A percentile compares a stretch with the other conserved stretches of the same genome.
These are phyloP conservation scores for Talaromyces amestolkiae DNA, from an alignment of 2,329 filamentous ascomycete species.

Conservation along the genomic window DNA sequence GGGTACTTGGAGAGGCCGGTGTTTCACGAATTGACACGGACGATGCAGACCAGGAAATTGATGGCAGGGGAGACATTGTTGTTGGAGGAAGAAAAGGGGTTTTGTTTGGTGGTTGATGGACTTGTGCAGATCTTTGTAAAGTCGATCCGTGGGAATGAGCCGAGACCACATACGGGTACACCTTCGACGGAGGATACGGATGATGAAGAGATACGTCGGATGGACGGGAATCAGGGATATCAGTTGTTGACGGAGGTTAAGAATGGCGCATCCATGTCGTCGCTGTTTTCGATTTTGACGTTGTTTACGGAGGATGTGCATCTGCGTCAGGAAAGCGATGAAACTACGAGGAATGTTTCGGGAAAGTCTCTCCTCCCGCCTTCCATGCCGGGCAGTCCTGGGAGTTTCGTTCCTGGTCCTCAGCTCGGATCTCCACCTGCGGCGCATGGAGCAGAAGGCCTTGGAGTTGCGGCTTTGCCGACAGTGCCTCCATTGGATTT, in stretches of 20 bases:
- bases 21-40: conserved; percentile 94
- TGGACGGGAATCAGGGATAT: conserved; percentile 73
- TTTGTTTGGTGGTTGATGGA: conserved; percentile 95
- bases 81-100: conserved; percentile 95
- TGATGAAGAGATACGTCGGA: conserved; percentile 59
- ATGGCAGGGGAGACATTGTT: conserved; percentile 94
- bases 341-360: conserved; percentile 35
- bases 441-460: conserved; percentile 24
- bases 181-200: conserved; percentile 54
- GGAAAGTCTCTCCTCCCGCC: conserved; percentile 34
- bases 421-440: conserved; percentile 21
- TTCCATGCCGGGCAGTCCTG: conserved; percentile 42
- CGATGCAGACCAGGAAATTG: conserved; percentile 96
- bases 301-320: conserved; percentile 94
- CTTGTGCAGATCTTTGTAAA: conserved; percentile 98
- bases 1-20: conserved; percentile 94
- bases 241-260: conserved; percentile 95
- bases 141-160: conserved; percentile 58
- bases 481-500: conserved; percentile 74
- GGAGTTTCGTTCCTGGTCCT: conserved; percentile 30
- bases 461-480: conserved; percentile 46
- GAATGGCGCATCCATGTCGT: conserved; percentile 98
- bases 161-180: conserved; percentile 42
- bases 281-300: conserved; percentile 93
- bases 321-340: conserved; percentile 63